phyloP scores from a whole-genome alignment of 371 early-diverging fungal species.

The Thermomucor indicae-seudaticae region DNA sequence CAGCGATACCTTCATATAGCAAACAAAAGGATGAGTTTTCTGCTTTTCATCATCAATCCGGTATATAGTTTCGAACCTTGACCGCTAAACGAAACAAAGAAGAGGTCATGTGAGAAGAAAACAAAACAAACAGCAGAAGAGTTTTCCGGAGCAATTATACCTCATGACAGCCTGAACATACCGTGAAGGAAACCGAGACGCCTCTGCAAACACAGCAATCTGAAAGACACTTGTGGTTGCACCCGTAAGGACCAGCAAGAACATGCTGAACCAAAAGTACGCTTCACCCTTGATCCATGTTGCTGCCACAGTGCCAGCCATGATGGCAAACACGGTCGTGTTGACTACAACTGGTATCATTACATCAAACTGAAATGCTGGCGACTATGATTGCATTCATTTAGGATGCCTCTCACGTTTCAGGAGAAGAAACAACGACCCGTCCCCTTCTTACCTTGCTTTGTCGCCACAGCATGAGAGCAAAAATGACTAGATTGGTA shows the following conservation, averaged over 20 bases:
- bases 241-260: constrained; percentile 57
- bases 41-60: neutral
- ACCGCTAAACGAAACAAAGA: constrained; percentile 25
- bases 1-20: constrained; percentile 45
- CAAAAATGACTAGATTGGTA: constrained; percentile 54
- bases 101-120: neutral
- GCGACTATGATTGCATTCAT: constrained; percentile 4
- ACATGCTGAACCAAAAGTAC: constrained; percentile 62
- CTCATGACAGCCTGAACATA: constrained; percentile 75
- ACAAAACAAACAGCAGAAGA: neutral
- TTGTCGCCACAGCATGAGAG: constrained; percentile 57
- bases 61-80: constrained; percentile 29
- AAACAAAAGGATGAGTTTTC: neutral
- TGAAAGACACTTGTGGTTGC: constrained; percentile 63
- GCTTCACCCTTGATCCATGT: constrained; percentile 18
- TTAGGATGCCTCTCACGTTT: neutral
- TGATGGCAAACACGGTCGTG: constrained; percentile 27
- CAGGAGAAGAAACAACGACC: too few species aligned
- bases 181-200: constrained; percentile 63
- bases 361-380: constrained; percentile 19
- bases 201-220: constrained; percentile 72
- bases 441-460: constrained; percentile 56
- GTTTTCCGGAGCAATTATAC: constrained; percentile 22
- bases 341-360: constrained; percentile 26
- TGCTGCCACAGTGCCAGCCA: constrained; percentile 30